Base-by-base conservation (phyloP, 225 moss, liverwort and hornwort species). In the Neckera pumila region DNA sequence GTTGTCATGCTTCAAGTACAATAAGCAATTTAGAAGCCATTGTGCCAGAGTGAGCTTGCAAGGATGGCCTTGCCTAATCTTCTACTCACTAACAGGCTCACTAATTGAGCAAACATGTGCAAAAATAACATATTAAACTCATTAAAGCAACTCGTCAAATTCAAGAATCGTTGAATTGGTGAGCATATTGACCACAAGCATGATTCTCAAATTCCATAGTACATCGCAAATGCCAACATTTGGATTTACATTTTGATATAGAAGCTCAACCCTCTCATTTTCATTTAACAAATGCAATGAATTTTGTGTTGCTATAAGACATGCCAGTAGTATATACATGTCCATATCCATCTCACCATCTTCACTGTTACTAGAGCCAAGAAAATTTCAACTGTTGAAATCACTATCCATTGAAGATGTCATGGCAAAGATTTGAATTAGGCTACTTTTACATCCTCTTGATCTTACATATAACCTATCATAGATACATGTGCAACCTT, bases 61-160 rank as follows among this genome's bases (percentile, higher is more conserved):
- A 0, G 1, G 36, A 36, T 1, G 16, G 0, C 30, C 7, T 47
- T 0, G 30, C 3, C 0, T 17, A 30, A 18, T 71, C 2, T 74
- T 47, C 6, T n/a, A n/a, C n/a, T n/a, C n/a, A n/a, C n/a, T n/a
- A n/a, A n/a, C n/a, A n/a, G 11, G 6, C 8, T 71, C 23, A 26
- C 42, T 8, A 71, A 5, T 13, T 71, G 19, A 40, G 11, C 6
- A 10, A 14, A 15, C 17, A 45, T 73, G 17, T 73, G 28, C 6
- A 45, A 45, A 4, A 45, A 73, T 45, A 73, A 45, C 3, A 45
- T 0, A 9, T 45, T 47, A 10, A 74, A 47, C 11, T 43, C 3
- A 6, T 17, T 47, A 11, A 43, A 74, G 10, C 4, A 74, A 0
- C 30, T 74, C 30, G 7, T 74, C 6, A 74, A 74, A 74, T 74